Percentiles rank a stretch among this genome's conserved stretches.
phyloP scores from a whole-genome alignment of 805 yeast genomes.

The Sugiyamaella americana region DNA sequence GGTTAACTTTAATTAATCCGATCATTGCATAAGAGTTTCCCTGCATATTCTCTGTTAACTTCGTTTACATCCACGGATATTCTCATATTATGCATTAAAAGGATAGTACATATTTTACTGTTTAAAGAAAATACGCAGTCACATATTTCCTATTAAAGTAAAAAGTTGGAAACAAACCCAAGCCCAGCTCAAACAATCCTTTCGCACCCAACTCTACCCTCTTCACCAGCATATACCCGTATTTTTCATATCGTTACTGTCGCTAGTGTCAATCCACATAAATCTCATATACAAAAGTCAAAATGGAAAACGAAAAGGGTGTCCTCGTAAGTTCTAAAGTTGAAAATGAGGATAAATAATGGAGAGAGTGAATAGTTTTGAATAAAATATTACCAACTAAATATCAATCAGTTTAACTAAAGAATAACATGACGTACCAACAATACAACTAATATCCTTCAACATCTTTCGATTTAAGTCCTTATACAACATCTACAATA shows the following conservation, averaged over 20 bases:
- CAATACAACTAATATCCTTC: no score
- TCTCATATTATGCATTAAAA: no score
- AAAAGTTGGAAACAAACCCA: not conserved
- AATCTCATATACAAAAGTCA: constrained; percentile 31
- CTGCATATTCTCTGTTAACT: no score
- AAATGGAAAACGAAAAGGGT: constrained; percentile 99
- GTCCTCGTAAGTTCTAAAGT: constrained; percentile 74
- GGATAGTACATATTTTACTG: not conserved
- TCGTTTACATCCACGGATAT: no score
- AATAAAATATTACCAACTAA: no score
- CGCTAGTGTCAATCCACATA: not conserved
- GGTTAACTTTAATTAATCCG: no score
- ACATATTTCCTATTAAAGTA: not conserved
- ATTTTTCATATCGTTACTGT: not conserved
- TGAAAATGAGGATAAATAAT: not conserved
- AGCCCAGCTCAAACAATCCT: not conserved
- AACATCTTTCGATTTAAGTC: no score
- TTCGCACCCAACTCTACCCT: not conserved
- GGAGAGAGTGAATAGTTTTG: not conserved
- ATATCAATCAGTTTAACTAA: no score
- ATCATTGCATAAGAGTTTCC: no score
- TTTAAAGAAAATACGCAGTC: not conserved
- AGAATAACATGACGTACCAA: no score
- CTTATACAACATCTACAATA: no score
- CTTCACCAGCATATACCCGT: not conserved